Percentiles rank a stretch among this genome's conserved stretches.
Conservation (phyloP, 1,284 basidiomycete species). For the Macrocybe sp. region DNA sequence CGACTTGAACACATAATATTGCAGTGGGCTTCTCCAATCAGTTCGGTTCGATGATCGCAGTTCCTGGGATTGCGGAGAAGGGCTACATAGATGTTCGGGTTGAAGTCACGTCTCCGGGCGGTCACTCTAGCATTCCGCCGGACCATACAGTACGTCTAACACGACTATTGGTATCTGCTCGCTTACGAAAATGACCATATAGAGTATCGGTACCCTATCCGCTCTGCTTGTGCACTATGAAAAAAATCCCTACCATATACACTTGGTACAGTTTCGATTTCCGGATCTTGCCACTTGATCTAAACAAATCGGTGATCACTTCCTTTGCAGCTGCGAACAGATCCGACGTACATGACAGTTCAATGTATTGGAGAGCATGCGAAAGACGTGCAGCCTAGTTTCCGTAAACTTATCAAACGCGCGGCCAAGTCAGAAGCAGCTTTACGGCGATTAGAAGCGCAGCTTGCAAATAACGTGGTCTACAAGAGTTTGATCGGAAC, state of each 20-base stretch:
- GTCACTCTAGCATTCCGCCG: slow-evolving; percentile 68
- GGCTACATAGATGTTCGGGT: slow-evolving; percentile 57
- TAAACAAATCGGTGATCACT: not conserved
- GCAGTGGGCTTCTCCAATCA: slow-evolving; percentile 33
- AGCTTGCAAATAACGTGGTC: slow-evolving; percentile 30
- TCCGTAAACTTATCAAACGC: slow-evolving; percentile 35
- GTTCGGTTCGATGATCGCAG: slow-evolving; percentile 41
- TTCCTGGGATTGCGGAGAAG: slow-evolving; percentile 66
- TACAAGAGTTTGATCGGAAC: slow-evolving; percentile 48
- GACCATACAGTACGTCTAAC: slow-evolving; percentile 38
- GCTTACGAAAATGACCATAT: not conserved
- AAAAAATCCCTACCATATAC: slow-evolving; percentile 35
- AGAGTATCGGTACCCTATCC: slow-evolving; percentile 63
- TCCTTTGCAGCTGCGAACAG: slow-evolving; percentile 27
- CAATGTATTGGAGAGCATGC: slow-evolving; percentile 45
- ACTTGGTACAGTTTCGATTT: slow-evolving; percentile 26
- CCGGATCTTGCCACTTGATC: not conserved
- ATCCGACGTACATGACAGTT: slow-evolving; percentile 37
- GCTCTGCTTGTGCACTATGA: slow-evolving; percentile 51
- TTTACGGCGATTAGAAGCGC: slow-evolving; percentile 34
- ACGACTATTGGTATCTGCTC: not conserved
- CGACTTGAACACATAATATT: not conserved
- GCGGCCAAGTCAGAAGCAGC: slow-evolving; percentile 34
- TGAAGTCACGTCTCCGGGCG: slow-evolving; percentile 53
- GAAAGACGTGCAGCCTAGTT: slow-evolving; percentile 34